Base-by-base conservation (phyloP, 1,139 yeast species). In the Komagataea norvegica region DNA sequence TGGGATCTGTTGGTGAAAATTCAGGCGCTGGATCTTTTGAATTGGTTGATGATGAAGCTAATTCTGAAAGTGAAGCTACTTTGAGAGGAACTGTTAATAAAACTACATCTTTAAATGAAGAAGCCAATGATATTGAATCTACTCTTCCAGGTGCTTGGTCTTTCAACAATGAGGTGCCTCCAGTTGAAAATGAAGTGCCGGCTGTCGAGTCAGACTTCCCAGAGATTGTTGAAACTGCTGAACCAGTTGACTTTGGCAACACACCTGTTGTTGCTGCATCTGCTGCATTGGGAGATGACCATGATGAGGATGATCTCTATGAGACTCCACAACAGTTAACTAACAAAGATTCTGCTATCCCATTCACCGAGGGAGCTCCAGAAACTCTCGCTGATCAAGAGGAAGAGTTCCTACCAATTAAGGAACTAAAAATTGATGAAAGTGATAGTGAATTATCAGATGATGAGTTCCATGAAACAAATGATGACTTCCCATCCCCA, bases 401-500 rank as follows among this genome's bases (percentile, higher is more conserved):
- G 16, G 70, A 69, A 13, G 88, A 81, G 48, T 81, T 81, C 57
- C 91, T 91, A 10, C 86, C 91, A 22, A 77, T 82, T 35, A 68
- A 70, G 49, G 86, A 82, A 49, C 60, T 80, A 29, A 79, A 77
- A 19, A 68, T 71, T 38, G 76, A 74, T 43, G 87, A 80, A 46
- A 74, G 77, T 47, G 74, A 74, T 15, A 65, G 70, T n/a, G 70
- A 67, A 8, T 18, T 24, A 7, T 62, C 61, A 29, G 77, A 69
- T 37, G 77, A 68, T 20, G 62, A 64, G 33, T 66, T 72, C 43
- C 69, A 67, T 27, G 72, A 65, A 36, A 68, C 68, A 3, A 61
- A 59, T 8, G 68, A 60, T 27, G 47, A 45, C 20, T 25, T 51
- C 27, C 51, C 52, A n/a, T 34, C 36, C 5, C 39, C 32, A 28